Percentiles rank a stretch among this genome's conserved stretches.
These are phyloP conservation scores for Kluyveromyces wickerhamii DNA, from an alignment of 805 yeast genomes.

Conservation along the genomic window DNA sequence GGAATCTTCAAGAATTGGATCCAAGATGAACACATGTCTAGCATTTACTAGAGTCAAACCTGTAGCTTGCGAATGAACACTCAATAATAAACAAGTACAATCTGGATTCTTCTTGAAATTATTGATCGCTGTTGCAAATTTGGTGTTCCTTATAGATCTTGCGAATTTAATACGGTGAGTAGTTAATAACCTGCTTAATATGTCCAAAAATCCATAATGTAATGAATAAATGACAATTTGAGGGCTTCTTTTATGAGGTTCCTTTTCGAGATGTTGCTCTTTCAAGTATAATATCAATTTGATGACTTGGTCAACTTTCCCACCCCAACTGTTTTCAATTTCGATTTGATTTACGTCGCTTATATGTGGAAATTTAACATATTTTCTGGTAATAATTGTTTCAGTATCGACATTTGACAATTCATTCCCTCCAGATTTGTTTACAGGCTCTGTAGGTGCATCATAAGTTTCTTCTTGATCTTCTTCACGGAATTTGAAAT, in stretches of 20 bases:
- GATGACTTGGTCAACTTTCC: slow-evolving; percentile 79
- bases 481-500: slow-evolving; percentile 45
- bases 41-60: slow-evolving; percentile 91
- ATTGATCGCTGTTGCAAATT: slow-evolving; percentile 29
- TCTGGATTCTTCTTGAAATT: slow-evolving; percentile 50
- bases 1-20: slow-evolving; percentile 83
- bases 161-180: slow-evolving; percentile 49
- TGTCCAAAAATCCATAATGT: slow-evolving; percentile 66
- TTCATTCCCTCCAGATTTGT: slow-evolving; percentile 34
- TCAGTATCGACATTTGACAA: neutral
- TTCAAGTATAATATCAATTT: slow-evolving; percentile 62
- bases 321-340: slow-evolving; percentile 54
- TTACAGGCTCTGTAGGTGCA: slow-evolving; percentile 6
- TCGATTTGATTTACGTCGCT: slow-evolving; percentile 38
- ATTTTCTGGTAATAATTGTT: slow-evolving; percentile 9
- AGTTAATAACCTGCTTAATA: slow-evolving; percentile 58
- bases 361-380: slow-evolving; percentile 25
- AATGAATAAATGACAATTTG: slow-evolving; percentile 89
- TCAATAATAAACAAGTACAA: slow-evolving; percentile 77
- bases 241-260: slow-evolving; percentile 35
- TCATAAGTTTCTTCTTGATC: slow-evolving; percentile 5
- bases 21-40: slow-evolving; percentile 84
- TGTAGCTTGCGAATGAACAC: slow-evolving; percentile 81
- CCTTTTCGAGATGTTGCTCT: slow-evolving; percentile 34
- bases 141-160: slow-evolving; percentile 35